Evolutionary conservation across 2,329 filamentous ascomycete species (phyloP), one percentile per base, ranked within the genome.

Genomic region (Cryphonectria naterciae): DNA sequence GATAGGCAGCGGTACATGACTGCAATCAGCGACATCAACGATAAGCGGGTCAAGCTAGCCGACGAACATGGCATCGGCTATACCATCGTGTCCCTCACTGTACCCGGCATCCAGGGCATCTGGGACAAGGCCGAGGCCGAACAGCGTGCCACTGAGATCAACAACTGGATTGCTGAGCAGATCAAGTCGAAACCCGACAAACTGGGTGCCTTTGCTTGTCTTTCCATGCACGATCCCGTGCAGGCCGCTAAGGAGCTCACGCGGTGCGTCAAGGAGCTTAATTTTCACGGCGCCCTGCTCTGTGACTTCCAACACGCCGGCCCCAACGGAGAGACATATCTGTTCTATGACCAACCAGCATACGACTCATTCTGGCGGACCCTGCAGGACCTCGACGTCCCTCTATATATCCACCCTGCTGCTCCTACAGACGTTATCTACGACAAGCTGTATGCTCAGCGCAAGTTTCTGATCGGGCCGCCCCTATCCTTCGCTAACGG

Each of bases 361-460:
- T 92, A 86, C 83, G 87, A 89, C 74, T 77, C 85, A 32, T 91
- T 92, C 82, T 91, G 89, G 89, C 76, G 82, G 17, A 85, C 84
- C 0, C 83, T 85, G 11, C 83, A 82, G 1, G 86, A 90, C 60
- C 84, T 92, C 0, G 87, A 91, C 70, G 88, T 91, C 0, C 89
- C 89, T 0, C 83, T 92, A 65, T 92, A 91, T 75, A 81, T 92
- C 0, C 89, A 92, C 77, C 89, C 89, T 0, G 82, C 86, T 64
- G 85, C 86, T 73, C 87, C 89, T 1, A 87, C 86, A 0, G 88
- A 87, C 8, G 64, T 72, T 19, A 67, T 75, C 15, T 71, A 67
- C 28, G 73, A 76, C 35, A 71, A 74, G 58, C 75, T 77, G 69
- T 91, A 85, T 83, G 85, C 85, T 1, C 82, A 89, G 74, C 83